These are phyloP conservation scores for Ustanciosporium gigantosporum DNA, from an alignment of 1,284 basidiomycete species.

Conservation along the genomic window DNA sequence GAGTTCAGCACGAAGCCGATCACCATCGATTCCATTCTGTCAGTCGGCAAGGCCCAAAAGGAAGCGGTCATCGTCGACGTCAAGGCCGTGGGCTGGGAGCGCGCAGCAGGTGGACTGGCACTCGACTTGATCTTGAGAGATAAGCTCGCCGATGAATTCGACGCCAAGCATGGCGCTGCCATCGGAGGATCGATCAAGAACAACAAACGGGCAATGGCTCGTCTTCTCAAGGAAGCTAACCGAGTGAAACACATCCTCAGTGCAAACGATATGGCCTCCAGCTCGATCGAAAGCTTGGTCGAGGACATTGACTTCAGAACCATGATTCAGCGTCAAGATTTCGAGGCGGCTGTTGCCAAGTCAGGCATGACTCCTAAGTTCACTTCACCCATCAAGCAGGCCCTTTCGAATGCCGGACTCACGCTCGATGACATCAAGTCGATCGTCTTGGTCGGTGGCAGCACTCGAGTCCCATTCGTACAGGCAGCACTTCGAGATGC, in stretches of 20 bases:
- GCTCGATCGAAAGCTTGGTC: slow-evolving; percentile 80
- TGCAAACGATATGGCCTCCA: slow-evolving; percentile 80
- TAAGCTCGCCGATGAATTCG: slow-evolving; percentile 76
- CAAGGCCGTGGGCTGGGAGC: slow-evolving; percentile 78
- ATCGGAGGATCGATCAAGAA: slow-evolving; percentile 46
- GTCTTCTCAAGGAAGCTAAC: slow-evolving; percentile 88
- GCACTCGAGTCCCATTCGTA: slow-evolving; percentile 86
- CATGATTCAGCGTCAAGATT: slow-evolving; percentile 74
- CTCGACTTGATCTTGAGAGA: slow-evolving; percentile 83
- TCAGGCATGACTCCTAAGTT: slow-evolving; percentile 39
- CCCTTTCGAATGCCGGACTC: slow-evolving; percentile 72
- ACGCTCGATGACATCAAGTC: slow-evolving; percentile 76
- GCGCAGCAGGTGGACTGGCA: slow-evolving; percentile 76
- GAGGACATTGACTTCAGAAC: slow-evolving; percentile 88
- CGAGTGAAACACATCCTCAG: slow-evolving; percentile 90
- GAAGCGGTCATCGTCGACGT: slow-evolving; percentile 76
- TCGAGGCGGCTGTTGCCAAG: slow-evolving; percentile 67
- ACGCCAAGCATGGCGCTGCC: slow-evolving; percentile 66
- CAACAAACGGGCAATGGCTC: slow-evolving; percentile 85
- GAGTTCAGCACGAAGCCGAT: slow-evolving; percentile 66
- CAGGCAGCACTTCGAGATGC: slow-evolving; percentile 66
- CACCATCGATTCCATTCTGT: slow-evolving; percentile 60
- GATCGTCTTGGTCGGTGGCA: slow-evolving; percentile 87
- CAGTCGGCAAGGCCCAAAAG: slow-evolving; percentile 65
- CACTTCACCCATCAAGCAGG: slow-evolving; percentile 68